Evolutionary conservation across 2,329 filamentous ascomycete species (phyloP), one percentile per base, ranked within the genome.

Genomic region (Monosporascus sp.): DNA sequence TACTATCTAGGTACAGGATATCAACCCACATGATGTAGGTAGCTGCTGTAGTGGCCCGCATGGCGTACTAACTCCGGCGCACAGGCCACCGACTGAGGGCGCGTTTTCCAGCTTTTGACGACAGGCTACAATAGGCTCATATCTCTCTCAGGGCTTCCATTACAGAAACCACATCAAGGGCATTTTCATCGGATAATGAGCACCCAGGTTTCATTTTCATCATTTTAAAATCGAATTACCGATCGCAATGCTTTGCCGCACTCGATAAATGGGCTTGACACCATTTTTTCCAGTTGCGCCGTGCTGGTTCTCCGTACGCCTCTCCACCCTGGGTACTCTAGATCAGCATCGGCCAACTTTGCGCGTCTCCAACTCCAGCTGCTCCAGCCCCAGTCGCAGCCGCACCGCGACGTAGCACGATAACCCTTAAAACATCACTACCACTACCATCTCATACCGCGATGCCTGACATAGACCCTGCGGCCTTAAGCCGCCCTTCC

Each of bases 391-490:
- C 37, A 39, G 18, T 5, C 47, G 8, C 41, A 50, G 37, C 51
- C 47, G 48, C 53, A 57, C 59, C 53, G 55, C 59, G 48, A 58
- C 47, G 41, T 57, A 61, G 65, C 56, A 57, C 56, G 60, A 63
- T 56, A 56, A 55, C 31, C 9, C 9, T 14, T 14, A 5, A 34
- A 11, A 34, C 11, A 34, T 52, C 58, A 57, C 62, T 57, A 48
- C 50, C 54, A 52, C 51, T 58, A 50, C 51, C 46, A 57, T 56
- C 53, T 44, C 52, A 20, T 44, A 56, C 57, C 59, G 66, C 58
- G 60, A 86, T 86, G 83, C 83, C 83, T 63, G 84, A 86, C 72
- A 86, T 87, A 72, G 84, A 86, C 74, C 84, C 84, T 65, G 82
- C 84, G 74, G 83, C 84, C 59, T 71, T 87, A 63, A 85, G 82